Evolutionary conservation across 352 stramenopile species (phyloP), one percentile per base, ranked within the genome.

Genomic region (Phytophthora podocarpi): DNA sequence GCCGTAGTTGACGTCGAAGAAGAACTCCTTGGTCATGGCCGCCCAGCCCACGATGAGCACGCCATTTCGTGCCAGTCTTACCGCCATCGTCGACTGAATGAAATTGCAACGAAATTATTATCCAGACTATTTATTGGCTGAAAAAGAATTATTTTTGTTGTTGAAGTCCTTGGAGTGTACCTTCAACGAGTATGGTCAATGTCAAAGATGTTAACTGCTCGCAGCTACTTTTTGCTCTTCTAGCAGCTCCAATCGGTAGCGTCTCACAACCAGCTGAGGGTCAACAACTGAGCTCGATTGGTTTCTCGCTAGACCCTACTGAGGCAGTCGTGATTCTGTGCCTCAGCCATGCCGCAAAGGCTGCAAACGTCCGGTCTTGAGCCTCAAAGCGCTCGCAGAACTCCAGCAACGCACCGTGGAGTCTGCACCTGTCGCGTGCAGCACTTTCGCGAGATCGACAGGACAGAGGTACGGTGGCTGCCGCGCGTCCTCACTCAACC

Each of bases 1-100:
- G 56, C 86, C 89, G 54, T 96, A 93, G 39, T 88, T 91, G 32
- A 95, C 54, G 45, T 96, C 86, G 54, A 84, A 81, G 23, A 83
- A 62, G 34, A 90, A 80, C 50, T 82, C 41, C 69, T 95, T 92
- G 41, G 80, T 63, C 48, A 78, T 74, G 57, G 63, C 76, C 36
- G 86, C 69, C 77, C 79, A 91, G 57, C 82, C 59, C 36, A 82
- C 47, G 31, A 91, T 59, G 18, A 93, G 78, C 62, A 85, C 74
- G 20, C 67, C 70, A 34, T 81, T 84, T 54, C 79, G 80, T 45
- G 32, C 56, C 18, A 85, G 42, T 32, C 20, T 70, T 2, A 48
- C 30, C 45, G 35, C 46, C 36, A 60, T 67, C 28, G 15, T 58
- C 18, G 24, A 47, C 15, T 31, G 12, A 31, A 43, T 31, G 1